Evolutionary conservation across 192 early-diverging fungal genomes (phyloP).

Genomic region (Podila minutissima): DNA sequence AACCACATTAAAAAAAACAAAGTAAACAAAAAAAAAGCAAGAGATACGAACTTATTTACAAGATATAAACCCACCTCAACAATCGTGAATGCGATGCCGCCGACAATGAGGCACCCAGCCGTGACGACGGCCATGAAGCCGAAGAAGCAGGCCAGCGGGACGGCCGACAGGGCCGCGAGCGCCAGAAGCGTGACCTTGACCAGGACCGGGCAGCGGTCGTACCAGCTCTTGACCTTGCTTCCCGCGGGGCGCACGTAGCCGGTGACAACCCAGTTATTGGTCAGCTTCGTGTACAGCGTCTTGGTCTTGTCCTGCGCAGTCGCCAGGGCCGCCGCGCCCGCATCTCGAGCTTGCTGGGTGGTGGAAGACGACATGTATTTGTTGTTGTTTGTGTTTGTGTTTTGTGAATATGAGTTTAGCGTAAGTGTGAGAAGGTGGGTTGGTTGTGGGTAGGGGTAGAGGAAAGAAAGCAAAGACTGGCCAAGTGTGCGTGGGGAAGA

Average conservation of each 20-base stretch:
- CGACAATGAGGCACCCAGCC: slow-evolving; percentile 16
- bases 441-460: not conserved
- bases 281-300: not conserved
- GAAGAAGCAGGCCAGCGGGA: slow-evolving; percentile 15
- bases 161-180: slow-evolving; percentile 9
- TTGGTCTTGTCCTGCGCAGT: not conserved
- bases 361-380: not conserved
- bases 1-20: not conserved
- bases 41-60: not conserved
- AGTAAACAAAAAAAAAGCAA: not conserved
- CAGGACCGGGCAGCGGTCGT: not conserved
- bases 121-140: slow-evolving; percentile 31
- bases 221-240: not conserved
- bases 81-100: slow-evolving; percentile 8
- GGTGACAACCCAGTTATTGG: not conserved
- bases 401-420: not conserved
- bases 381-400: not conserved
- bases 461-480: not conserved
- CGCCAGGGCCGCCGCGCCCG: not conserved
- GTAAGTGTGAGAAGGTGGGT: not conserved
- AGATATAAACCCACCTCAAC: slow-evolving; percentile 17
- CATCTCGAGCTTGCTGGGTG: not conserved
- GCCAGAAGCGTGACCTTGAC: not conserved
- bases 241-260: not conserved
- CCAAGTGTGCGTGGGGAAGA: not conserved